Evolutionary conservation across 179 eudicot genomes (phyloP).

Genomic region (Spinacia oleracea): DNA sequence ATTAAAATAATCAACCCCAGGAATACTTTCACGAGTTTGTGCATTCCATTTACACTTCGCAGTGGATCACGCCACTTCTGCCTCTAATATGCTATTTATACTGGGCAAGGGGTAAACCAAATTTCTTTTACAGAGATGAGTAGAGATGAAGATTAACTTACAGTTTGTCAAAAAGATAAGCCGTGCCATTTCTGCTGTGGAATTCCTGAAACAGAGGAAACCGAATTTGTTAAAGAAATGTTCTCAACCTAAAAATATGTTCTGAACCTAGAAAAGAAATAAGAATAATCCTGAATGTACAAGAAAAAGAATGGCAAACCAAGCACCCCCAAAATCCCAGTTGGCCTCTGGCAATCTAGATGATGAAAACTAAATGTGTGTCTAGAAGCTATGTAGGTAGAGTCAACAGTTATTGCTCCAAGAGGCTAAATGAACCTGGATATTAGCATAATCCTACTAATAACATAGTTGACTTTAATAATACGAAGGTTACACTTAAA

Average conservation of each 20-base stretch:
- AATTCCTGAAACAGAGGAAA: constrained; percentile 53
- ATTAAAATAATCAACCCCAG: not conserved
- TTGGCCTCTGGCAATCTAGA: not conserved
- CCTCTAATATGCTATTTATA: not conserved
- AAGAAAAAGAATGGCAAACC: not conserved
- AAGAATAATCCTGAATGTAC: not conserved
- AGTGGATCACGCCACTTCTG: not conserved
- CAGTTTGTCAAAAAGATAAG: constrained; percentile 76
- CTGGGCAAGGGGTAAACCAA: not conserved
- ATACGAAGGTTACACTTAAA: not conserved
- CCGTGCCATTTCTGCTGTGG: constrained; percentile 70
- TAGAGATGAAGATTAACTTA: constrained; percentile 40
- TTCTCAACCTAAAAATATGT: not conserved
- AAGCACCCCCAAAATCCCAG: not conserved
- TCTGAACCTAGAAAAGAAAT: constrained; percentile 3
- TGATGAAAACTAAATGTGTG: not conserved
- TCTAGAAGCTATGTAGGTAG: too few species aligned
- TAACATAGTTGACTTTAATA: too few species aligned
- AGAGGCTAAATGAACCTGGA: not conserved
- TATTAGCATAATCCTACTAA: not conserved
- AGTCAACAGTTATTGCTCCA: not conserved
- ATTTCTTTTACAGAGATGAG: not conserved
- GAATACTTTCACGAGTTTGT: not conserved
- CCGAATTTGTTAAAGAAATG: constrained; percentile 3
- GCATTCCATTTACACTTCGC: not conserved